phyloP scores from a whole-genome alignment of 192 early-diverging fungal genomes.

The Thamnidium elegans region DNA sequence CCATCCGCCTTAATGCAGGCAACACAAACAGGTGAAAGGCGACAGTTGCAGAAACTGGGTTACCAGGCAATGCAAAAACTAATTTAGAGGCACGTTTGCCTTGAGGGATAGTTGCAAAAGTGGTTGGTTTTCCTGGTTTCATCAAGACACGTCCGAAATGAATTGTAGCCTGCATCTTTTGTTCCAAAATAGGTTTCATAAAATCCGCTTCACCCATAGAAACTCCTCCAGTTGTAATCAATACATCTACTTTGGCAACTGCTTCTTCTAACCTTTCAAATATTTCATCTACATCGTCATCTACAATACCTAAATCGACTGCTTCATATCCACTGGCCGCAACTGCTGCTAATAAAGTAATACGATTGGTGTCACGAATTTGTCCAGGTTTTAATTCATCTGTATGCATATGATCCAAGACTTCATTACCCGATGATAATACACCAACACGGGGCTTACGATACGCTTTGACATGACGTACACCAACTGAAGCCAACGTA shows the following conservation, averaged over 20 bases:
- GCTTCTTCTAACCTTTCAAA: constrained; percentile 45
- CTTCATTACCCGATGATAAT: constrained; percentile 89
- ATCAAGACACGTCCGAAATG: constrained; percentile 89
- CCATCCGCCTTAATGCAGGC: constrained; percentile 77
- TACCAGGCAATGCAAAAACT: constrained; percentile 90
- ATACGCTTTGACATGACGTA: constrained; percentile 54
- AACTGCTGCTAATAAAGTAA: constrained; percentile 68
- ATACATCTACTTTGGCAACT: constrained; percentile 61
- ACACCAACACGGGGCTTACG: constrained; percentile 71
- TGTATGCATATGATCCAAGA: constrained; percentile 52
- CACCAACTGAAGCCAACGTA: constrained; percentile 75
- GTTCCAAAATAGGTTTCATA: constrained; percentile 83
- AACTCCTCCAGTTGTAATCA: constrained; percentile 93
- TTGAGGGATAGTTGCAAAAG: constrained; percentile 75
- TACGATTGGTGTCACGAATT: constrained; percentile 86
- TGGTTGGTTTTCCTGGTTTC: constrained; percentile 96
- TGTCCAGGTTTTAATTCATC: constrained; percentile 49
- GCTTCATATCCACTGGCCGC: constrained; percentile 58
- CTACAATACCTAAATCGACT: constrained; percentile 72
- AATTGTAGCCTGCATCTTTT: constrained; percentile 69
- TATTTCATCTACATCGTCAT: constrained; percentile 64
- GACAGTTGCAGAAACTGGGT: constrained; percentile 89
- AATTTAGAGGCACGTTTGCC: constrained; percentile 47
- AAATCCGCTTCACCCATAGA: constrained; percentile 98
- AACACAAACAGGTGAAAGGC: constrained; percentile 89